Percentiles rank a stretch among this genome's conserved stretches.
phyloP scores from a whole-genome alignment of 495 filamentous ascomycete species.

The Lophiostoma macrostomum region DNA sequence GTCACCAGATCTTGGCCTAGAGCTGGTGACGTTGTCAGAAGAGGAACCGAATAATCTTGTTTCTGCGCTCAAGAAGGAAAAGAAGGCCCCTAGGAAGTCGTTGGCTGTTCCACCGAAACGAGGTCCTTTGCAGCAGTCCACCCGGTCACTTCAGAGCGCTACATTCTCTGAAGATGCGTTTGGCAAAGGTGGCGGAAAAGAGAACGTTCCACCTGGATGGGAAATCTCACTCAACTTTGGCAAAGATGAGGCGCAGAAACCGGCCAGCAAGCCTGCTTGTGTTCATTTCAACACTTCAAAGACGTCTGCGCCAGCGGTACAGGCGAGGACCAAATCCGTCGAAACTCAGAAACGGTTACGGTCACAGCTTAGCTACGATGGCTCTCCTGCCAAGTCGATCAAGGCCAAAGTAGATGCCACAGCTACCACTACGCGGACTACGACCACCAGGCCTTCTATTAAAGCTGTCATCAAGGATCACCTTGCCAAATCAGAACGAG shows the following conservation, averaged over 20 bases:
- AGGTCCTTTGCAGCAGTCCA: constrained; percentile 34
- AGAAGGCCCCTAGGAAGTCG: constrained; percentile 35
- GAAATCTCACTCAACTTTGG: constrained; percentile 13
- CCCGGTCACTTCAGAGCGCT: constrained; percentile 21
- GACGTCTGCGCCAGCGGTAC: not conserved
- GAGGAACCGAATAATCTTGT: constrained; percentile 29
- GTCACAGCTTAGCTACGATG: constrained; percentile 23
- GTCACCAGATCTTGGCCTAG: constrained; percentile 32
- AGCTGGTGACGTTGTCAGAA: constrained; percentile 36
- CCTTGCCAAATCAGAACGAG: constrained; percentile 7
- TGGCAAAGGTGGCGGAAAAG: constrained; percentile 42
- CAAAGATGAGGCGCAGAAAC: constrained; percentile 9
- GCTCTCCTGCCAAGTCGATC: constrained; percentile 28
- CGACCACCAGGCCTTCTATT: constrained; percentile 1
- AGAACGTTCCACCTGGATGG: constrained; percentile 42
- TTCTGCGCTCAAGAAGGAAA: constrained; percentile 27
- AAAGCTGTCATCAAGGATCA: constrained; percentile 5
- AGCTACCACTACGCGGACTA: constrained; percentile 2
- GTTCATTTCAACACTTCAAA: constrained; percentile 28
- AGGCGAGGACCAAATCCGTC: constrained; percentile 14
- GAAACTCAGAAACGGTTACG: constrained; percentile 22
- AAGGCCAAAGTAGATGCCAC: constrained; percentile 20
- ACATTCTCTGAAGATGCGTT: constrained; percentile 30
- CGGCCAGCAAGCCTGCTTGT: constrained; percentile 21
- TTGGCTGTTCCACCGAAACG: constrained; percentile 41